Percentiles rank a stretch among this genome's conserved stretches.
phyloP scores from a whole-genome alignment of 805 yeast species.

The Myxozyma geophila region DNA sequence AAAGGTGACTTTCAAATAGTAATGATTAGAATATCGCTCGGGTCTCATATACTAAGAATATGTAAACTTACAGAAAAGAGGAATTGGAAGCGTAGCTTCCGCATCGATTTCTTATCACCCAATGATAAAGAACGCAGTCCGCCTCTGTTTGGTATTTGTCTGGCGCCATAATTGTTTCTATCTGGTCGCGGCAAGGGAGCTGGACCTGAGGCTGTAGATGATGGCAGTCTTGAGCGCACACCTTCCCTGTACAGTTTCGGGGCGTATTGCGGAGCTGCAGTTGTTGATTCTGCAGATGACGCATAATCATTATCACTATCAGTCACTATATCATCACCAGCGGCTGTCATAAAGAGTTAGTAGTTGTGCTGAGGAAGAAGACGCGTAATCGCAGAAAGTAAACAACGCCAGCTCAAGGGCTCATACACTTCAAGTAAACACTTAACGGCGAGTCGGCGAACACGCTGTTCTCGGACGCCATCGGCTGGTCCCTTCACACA shows the following conservation, averaged over 20 bases:
- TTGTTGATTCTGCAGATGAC: conserved; percentile 8
- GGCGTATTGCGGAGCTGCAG: conserved; percentile 3
- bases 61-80: conserved; percentile 29
- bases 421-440: conserved; percentile 28
- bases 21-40: neutral
- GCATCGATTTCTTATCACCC: conserved; percentile 22
- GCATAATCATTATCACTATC: conserved; percentile 15
- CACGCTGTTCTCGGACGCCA: conserved; percentile 30
- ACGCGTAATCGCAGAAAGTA: neutral
- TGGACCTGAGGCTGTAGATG: neutral
- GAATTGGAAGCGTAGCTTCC: conserved; percentile 26
- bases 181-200: neutral
- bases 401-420: neutral
- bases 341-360: neutral
- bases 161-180: neutral
- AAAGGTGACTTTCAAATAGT: conserved; percentile 22
- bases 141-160: neutral
- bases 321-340: conserved; percentile 14
- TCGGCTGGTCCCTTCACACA: conserved; percentile 9
- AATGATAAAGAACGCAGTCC: conserved; percentile 19
- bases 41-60: neutral
- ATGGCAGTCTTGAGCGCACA: neutral
- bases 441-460: conserved; percentile 31
- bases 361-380: neutral
- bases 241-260: neutral